Base-by-base conservation (phyloP, 2,329 filamentous ascomycete species). In the Curvularia lunata region DNA sequence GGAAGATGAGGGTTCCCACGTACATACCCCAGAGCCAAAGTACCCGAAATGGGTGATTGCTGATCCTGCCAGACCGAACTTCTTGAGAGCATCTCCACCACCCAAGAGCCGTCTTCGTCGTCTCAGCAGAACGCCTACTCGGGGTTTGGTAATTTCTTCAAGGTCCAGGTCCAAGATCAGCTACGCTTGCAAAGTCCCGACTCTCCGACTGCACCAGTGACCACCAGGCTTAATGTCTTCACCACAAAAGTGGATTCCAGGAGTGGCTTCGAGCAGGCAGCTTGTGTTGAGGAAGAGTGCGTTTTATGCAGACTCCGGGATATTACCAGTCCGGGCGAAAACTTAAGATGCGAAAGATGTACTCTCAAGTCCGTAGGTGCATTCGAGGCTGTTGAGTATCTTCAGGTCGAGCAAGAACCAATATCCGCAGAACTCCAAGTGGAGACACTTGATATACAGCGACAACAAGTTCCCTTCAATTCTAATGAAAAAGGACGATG, bases 281-380 rank as follows among this genome's bases (percentile, higher is more conserved):
- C 54, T 28, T 23, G 52, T 42, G 37, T 59, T 19, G 45, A 53
- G 16, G 23, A 55, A 4, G 45, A 48, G 2, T 74, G 69, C 40
- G 32, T 69, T n/a, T 52, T 61, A 13, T 73, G 70, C 50, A 65
- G 68, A 28, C 45, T 73, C 3, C 72, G 61, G 66, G 54, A 58
- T 6, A 64, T 69, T 47, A 65, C 66, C 2, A 69, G 66, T 34
- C 66, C 68, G 5, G 66, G 55, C 16, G 59, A 63, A 41, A 47
- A 62, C 19, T 34, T 63, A n/a, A 65, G 52, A 45, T 74, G 71
- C 54, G 59, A 64, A 10, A 61, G 62, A 10, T 74, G 71, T 55
- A 56, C 27, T 21, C 56, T 46, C 45, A 61, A 41, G 34, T 48
- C 13, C 23, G 61, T 19, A 13, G 45, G 23, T 37, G 48, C 42